A percentile compares a stretch with the other conserved stretches of the same genome.
Evolutionary conservation across 371 early-diverging fungal genomes (phyloP).

Genomic region (Circinella umbellata): DNA sequence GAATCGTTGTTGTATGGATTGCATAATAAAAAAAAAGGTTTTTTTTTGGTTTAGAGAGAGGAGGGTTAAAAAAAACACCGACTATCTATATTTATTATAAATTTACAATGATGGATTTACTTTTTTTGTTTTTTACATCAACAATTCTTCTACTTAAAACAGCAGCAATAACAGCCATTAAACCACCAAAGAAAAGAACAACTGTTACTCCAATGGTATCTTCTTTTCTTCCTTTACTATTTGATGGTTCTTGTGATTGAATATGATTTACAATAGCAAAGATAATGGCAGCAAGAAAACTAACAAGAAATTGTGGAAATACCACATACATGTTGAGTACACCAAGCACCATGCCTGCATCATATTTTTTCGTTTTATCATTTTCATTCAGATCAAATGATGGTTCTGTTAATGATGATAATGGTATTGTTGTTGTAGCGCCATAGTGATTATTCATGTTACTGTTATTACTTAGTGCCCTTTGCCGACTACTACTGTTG

Average conservation of each 20-base stretch:
- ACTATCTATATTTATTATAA: background rate
- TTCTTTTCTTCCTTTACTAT: conserved; percentile 10
- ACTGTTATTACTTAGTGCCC: background rate
- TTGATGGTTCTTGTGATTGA: background rate
- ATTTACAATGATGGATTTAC: background rate
- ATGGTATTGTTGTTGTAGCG: background rate
- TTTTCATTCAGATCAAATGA: conserved; percentile 18
- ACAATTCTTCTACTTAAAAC: conserved; percentile 33
- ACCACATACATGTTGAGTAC: conserved; percentile 85
- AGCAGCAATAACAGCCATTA: conserved; percentile 61
- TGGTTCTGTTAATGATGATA: conserved; percentile 9
- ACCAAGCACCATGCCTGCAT: conserved; percentile 73
- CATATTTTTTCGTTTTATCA: conserved; percentile 29
- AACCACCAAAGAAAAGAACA: conserved; percentile 61
- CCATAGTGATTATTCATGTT: background rate
- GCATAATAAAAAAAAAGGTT: background rate
- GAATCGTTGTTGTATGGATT: conserved; percentile 5
- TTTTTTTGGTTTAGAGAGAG: background rate
- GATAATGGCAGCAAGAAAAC: conserved; percentile 53
- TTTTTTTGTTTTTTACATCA: conserved; percentile 6
- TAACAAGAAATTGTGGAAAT: conserved; percentile 72
- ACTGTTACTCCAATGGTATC: conserved; percentile 42
- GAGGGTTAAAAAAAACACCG: background rate
- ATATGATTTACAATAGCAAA: conserved; percentile 44
- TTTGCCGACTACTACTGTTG: background rate